Evolutionary conservation across 2,329 filamentous ascomycete species (phyloP).

Genomic region (Xylaria sp.): DNA sequence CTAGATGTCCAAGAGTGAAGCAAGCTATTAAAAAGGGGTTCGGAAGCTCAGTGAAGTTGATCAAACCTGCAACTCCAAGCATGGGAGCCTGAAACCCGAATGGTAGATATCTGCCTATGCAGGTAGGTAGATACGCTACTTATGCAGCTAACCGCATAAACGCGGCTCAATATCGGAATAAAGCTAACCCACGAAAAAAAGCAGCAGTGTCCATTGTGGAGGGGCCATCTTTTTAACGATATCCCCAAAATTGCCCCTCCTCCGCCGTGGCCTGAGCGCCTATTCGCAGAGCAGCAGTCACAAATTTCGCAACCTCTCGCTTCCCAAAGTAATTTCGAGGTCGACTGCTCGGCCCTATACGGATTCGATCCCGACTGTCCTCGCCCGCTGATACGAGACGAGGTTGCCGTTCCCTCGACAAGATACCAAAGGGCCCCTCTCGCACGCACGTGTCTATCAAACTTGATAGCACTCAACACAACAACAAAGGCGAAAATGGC

Average conservation of each 20-base stretch:
- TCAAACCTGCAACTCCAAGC: not conserved
- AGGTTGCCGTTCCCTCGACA: slow-evolving; percentile 22
- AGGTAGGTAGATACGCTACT: not conserved
- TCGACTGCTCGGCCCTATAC: slow-evolving; percentile 35
- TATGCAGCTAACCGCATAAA: slow-evolving; percentile 23
- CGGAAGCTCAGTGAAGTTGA: not conserved
- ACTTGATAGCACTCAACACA: slow-evolving; percentile 9
- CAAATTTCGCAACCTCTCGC: slow-evolving; percentile 33
- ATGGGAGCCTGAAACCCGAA: slow-evolving; percentile 4
- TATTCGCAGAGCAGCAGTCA: slow-evolving; percentile 32
- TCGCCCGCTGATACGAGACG: slow-evolving; percentile 29
- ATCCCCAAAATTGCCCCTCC: slow-evolving; percentile 39
- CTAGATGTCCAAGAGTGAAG: not conserved
- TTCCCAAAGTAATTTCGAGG: slow-evolving; percentile 28
- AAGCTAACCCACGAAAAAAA: slow-evolving; percentile 39
- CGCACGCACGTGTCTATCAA: slow-evolving; percentile 18
- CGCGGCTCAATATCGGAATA: slow-evolving; percentile 40
- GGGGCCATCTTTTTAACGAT: slow-evolving; percentile 28
- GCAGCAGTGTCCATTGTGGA: slow-evolving; percentile 24
- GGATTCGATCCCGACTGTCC: slow-evolving; percentile 37
- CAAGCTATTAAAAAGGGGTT: not conserved
- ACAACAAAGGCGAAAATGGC: slow-evolving; percentile 48
- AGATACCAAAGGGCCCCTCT: slow-evolving; percentile 16
- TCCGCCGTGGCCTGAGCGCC: slow-evolving; percentile 32
- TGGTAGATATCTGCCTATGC: slow-evolving; percentile 1